Evolutionary conservation across 805 yeast genomes (phyloP), one percentile per base, ranked within the genome.

Genomic region (Hanseniaspora clermontiae): DNA sequence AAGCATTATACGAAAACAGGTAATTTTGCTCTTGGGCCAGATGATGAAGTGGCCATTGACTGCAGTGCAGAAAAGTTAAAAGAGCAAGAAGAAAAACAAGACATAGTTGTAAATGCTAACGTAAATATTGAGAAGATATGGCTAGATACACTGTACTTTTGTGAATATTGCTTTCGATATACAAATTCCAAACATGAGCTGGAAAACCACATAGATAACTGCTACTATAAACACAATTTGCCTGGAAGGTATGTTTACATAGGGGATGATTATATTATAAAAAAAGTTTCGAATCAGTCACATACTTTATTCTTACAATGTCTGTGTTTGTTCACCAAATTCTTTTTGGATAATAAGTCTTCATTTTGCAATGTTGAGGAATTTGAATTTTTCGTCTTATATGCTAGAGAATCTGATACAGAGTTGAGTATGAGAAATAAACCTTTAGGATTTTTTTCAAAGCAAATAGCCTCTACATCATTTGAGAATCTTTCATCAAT

Each of bases 391-490:
- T 93, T 82, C 66, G 75, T 88, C 31, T 72, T 82, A 2, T 87
- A 83, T 65, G 83, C 85, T 29, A 68, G 67, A 1, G 72, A 63
- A 37, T 27, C 19, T 12, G 37, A 36, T 12, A 24, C n/a, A 17
- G 32, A 17, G 20, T 14, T 34, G 12, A 24, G 32, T 1, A 14
- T 42, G 51, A 52, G 73, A 59, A 60, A 70, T 61, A 66, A 71
- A 53, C 90, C 91, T 1, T 82, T 90, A 83, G 98, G 97, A 0
- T 93, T 88, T 65, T 93, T 88, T 64, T 89, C 97, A 14, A 86
- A 87, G 62, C 98, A 93, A 64, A 71, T 84, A 46, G 71, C 84
- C 0, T 82, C 96, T 0, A 76, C 77, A 68, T 91, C 86, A 54
- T 76, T 80, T 52, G 87, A 90, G 66, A 93, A 91, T 65, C 72